Conservation (phyloP, 441 rosid genomes). For the Arabidopsis lyrata region DNA sequence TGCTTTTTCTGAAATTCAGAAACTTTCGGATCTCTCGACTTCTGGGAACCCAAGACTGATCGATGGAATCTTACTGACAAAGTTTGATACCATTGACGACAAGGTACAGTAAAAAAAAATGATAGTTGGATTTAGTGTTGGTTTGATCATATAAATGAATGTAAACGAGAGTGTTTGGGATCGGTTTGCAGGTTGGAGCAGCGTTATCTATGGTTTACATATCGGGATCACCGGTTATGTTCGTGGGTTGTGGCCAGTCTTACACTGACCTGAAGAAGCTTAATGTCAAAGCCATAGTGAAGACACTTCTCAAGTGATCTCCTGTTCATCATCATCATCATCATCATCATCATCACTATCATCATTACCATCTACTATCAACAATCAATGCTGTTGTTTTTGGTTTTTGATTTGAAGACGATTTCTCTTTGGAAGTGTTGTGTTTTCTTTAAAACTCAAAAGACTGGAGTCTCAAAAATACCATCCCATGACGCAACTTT, state of each 20-base stretch:
- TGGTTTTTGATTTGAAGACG: conserved; percentile 43
- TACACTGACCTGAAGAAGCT: conserved; percentile 94
- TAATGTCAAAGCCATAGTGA: conserved; percentile 82
- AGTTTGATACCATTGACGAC: conserved; percentile 94
- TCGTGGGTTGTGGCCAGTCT: conserved; percentile 99
- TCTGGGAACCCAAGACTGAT: conserved; percentile 77
- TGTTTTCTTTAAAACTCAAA: conserved; percentile 26
- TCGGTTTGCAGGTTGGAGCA: conserved; percentile 83
- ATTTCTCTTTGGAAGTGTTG: conserved; percentile 41
- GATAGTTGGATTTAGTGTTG: background rate
- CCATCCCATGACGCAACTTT: conserved; percentile 2
- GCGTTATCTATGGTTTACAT: conserved; percentile 96
- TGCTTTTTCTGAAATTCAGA: conserved; percentile 50
- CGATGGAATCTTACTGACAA: conserved; percentile 95
- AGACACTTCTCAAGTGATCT: conserved; percentile 87
- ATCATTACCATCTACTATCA: conserved; percentile 7
- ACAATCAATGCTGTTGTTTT: conserved; percentile 26
- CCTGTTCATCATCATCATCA: background rate
- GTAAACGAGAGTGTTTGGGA: conserved; percentile 27
- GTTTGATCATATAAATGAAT: conserved; percentile 16
- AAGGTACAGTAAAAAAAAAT: conserved; percentile 59
- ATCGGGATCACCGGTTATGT: conserved; percentile 97
- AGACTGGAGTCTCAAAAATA: conserved; percentile 12
- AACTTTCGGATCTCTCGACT: conserved; percentile 85
- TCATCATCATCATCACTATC: conserved; percentile 24